phyloP scores from a whole-genome alignment of 1,284 basidiomycete species.

The Microbotryomycetes sp. region DNA sequence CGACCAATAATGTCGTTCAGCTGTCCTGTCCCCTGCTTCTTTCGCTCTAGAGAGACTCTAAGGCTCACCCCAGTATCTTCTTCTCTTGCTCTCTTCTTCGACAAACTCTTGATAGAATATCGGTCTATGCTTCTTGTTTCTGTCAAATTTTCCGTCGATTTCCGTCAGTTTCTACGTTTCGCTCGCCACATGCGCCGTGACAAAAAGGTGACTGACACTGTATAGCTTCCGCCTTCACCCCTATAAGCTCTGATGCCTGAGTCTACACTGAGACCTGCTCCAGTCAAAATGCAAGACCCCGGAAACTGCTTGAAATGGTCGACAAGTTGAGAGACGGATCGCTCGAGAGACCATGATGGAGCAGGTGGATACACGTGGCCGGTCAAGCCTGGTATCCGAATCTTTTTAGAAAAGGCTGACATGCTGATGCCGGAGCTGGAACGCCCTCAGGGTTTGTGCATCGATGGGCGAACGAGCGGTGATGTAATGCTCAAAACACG shows the following conservation, averaged over 20 bases:
- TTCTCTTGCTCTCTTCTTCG: slow-evolving; percentile 12
- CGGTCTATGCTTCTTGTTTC: slow-evolving; percentile 32
- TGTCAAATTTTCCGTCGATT: slow-evolving; percentile 29
- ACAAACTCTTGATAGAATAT: slow-evolving; percentile 36
- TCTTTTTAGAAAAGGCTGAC: neutral
- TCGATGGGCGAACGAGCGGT: too few species aligned
- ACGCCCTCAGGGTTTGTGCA: too few species aligned
- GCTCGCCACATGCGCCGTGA: neutral
- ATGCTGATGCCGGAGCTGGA: too few species aligned
- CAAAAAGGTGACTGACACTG: neutral
- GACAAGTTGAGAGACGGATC: neutral
- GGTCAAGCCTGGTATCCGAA: neutral
- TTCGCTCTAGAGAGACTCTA: neutral
- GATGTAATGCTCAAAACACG: too few species aligned
- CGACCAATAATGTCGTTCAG: neutral
- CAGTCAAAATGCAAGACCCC: slow-evolving; percentile 55
- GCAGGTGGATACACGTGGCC: neutral
- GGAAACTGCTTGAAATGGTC: neutral
- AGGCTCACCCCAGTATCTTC: slow-evolving; percentile 13
- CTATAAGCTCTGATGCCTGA: slow-evolving; percentile 83
- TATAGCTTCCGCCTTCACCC: slow-evolving; percentile 56
- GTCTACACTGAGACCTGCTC: slow-evolving; percentile 87
- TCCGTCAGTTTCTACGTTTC: slow-evolving; percentile 3
- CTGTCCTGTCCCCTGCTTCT: neutral
- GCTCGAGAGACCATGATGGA: neutral